Base-by-base conservation (phyloP, 352 stramenopile genomes). In the Phytophthora quininea region DNA sequence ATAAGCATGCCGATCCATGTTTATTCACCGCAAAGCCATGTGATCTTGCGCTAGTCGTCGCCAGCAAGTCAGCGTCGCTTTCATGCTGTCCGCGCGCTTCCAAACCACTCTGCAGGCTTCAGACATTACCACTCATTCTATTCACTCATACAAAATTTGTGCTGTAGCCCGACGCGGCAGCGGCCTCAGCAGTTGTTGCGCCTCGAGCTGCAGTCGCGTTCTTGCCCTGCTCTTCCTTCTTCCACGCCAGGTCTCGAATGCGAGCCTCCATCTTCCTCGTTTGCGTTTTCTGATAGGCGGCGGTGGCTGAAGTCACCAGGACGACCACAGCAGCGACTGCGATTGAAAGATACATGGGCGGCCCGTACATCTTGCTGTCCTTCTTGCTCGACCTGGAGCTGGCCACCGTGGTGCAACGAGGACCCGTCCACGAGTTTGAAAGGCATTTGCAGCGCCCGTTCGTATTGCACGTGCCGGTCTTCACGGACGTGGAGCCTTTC, bases 381-480 rank as follows among this genome's bases (percentile, higher is more conserved):
- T 58, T 56, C n/a, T 67, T 64, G 8, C 35, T 24, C 10, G 14
- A 49, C 4, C 10, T 49, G 3, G 43, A 27, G 15, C 15, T 73
- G 7, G 47, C 64, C 0, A 69, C 64, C 46, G 62, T 49, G 10
- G 80, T 88, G 57, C 80, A 89, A 1, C 79, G 79, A 3, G 80
- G 80, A 3, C 80, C 80, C 0, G 62, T 80, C 79, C 79, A 78
- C 6, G 73, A 73, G 29, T 66, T 56, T 1, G 68, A 74, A n/a
- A 54, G 64, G 15, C 74, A 82, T 24, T 71, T 53, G 47, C 74
- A 82, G 9, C 74, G 74, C 15, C 62, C 62, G 32, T 71, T 56
- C 3, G 58, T 58, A 15, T 74, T 72, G 54, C 74, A 82, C 14
- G 53, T 68, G 8, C 74, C 74, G 1, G 74, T 80, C 30, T 51